Evolutionary conservation across 176 grass and related monocot genomes (phyloP), one percentile per base, ranked within the genome.

Genomic region (Paspalum notatum): DNA sequence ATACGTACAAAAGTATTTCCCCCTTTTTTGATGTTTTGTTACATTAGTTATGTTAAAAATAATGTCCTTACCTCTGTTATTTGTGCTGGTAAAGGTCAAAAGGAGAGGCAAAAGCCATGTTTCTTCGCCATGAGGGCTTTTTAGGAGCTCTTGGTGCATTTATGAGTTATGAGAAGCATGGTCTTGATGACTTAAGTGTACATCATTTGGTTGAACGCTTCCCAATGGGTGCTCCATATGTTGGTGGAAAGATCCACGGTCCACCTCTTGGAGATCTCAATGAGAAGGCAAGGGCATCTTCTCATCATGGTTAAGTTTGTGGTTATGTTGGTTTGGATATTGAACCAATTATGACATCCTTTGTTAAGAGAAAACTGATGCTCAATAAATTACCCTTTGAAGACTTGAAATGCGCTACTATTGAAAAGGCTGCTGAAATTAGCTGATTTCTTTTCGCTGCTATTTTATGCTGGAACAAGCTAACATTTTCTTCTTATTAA

Each of bases 181-280:
- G 95, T 50, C 82, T 98, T 77, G 95, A 98, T 95, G 90, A 87
- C 81, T 88, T 98, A 76, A 88, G 84, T 47, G 66, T 67, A 77
- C 95, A 98, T 90, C 95, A 98, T 38, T 84, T 98, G 78, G 95
- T 98, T 20, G 95, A 98, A 87, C 89, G 95, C 62, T 98, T 98
- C 88, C 95, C 95, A 70, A 95, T 98, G 95, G 95, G 90, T 43
- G 90, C 95, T 87, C 95, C 95, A 56, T 93, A 84, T 82, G 86
- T 93, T 68, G 95, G 95, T 75, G 95, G 95, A 82, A 98, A 89
- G 61, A 95, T 98, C 84, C 95, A 95, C 21, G 95, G 95, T 52
- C 95, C 95, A 65, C 95, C 95, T 80, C 92, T 98, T 62, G 92
- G 90, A 27, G 87, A 98, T 66, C 88, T 98, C 18, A 98, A 93